phyloP scores from a whole-genome alignment of 352 stramenopile species.

The Globisporangium sylvaticum region DNA sequence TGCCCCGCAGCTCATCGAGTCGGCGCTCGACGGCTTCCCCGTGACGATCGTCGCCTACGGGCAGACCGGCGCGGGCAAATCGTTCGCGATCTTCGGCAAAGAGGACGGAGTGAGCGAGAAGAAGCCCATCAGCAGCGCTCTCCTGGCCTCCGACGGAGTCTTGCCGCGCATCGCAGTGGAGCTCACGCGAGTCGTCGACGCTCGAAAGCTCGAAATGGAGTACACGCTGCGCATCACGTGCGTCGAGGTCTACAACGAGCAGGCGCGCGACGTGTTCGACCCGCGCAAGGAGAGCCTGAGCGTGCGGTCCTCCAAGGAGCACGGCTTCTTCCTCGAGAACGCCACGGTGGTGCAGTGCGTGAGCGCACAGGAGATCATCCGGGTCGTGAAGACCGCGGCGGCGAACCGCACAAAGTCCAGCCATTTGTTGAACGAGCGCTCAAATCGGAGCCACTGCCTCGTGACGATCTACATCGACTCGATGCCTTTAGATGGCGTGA shows the following conservation, averaged over 20 bases:
- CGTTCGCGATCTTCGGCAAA: conserved; percentile 70
- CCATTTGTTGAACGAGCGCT: conserved; percentile 63
- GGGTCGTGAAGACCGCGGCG: conserved; percentile 55
- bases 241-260: conserved; percentile 80
- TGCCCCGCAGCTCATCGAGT: conserved; percentile 38
- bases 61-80: conserved; percentile 71
- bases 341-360: conserved; percentile 61
- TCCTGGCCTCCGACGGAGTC: conserved; percentile 40
- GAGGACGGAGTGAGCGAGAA: conserved; percentile 35
- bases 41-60: conserved; percentile 78
- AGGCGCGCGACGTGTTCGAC: conserved; percentile 63
- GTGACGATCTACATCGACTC: conserved; percentile 80
- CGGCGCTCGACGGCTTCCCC: conserved; percentile 57
- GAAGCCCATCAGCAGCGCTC: conserved; percentile 15
- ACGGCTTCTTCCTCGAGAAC: conserved; percentile 72
- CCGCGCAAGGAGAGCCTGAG: conserved; percentile 48
- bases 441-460: conserved; percentile 74
- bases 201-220: conserved; percentile 29
- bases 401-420: conserved; percentile 64
- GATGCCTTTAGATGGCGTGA: conserved; percentile 27
- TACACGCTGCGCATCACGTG: conserved; percentile 66
- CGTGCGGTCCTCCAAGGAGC: conserved; percentile 55
- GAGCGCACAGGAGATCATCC: conserved; percentile 53
- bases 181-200: conserved; percentile 51
- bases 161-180: conserved; percentile 43